A percentile compares a stretch with the other conserved stretches of the same genome.
Evolutionary conservation across 2,329 filamentous ascomycete species (phyloP).

Genomic region (Cadophora luteo-olivacea): DNA sequence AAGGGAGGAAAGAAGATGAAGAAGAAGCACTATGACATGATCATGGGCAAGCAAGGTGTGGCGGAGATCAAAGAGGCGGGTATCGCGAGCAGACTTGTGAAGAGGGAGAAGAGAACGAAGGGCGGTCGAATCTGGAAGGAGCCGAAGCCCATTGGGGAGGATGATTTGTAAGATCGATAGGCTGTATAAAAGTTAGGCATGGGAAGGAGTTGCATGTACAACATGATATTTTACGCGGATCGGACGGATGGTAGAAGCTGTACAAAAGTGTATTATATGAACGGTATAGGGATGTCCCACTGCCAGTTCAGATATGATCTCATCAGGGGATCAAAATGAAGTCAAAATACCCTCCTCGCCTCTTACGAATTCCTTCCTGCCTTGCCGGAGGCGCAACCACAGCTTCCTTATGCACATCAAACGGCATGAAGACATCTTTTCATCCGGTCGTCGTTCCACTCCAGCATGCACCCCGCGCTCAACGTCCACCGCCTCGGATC

Average conservation of each 20-base stretch:
- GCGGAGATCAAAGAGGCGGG: slow-evolving; percentile 40
- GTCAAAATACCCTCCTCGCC: background rate
- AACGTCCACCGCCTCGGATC: background rate
- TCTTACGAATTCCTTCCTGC: background rate
- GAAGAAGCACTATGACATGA: slow-evolving; percentile 50
- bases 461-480: background rate
- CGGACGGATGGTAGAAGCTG: background rate
- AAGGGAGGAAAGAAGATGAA: slow-evolving; percentile 53
- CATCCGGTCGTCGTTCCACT: background rate
- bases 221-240: slow-evolving; percentile 6
- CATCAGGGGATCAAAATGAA: background rate
- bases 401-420: background rate
- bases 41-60: slow-evolving; percentile 43
- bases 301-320: background rate
- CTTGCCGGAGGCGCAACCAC: background rate
- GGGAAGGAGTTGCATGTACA: slow-evolving; percentile 6
- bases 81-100: slow-evolving; percentile 33
- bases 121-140: slow-evolving; percentile 46
- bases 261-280: slow-evolving; percentile 16
- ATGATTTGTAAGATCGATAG: slow-evolving; percentile 34
- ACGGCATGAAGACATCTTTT: background rate
- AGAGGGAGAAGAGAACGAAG: slow-evolving; percentile 44
- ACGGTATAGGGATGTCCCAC: background rate
- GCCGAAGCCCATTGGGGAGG: slow-evolving; percentile 43
- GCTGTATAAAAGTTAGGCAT: slow-evolving; percentile 21